A percentile compares a stretch with the other conserved stretches of the same genome.
Evolutionary conservation across 495 filamentous ascomycete genomes (phyloP).

Genomic region (Letharia lupina): DNA sequence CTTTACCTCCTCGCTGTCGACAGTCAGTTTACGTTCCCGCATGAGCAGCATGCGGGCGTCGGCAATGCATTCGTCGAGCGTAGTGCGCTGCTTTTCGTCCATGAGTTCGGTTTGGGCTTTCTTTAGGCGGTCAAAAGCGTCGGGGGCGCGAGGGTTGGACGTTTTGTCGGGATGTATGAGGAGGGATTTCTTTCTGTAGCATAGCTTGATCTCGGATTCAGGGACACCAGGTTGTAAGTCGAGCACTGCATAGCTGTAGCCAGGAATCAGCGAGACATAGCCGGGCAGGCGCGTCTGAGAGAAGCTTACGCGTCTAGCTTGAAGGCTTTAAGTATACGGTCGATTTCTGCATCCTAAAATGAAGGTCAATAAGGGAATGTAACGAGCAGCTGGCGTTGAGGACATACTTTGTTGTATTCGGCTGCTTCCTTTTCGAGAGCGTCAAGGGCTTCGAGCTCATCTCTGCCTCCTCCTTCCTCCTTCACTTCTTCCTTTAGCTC

Average conservation of each 20-base stretch:
- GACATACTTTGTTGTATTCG: slow-evolving; percentile 74
- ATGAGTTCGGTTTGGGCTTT: slow-evolving; percentile 85
- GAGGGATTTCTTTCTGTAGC: slow-evolving; percentile 92
- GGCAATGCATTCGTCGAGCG: slow-evolving; percentile 88
- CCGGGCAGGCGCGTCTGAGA: neutral
- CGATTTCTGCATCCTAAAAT: slow-evolving; percentile 84
- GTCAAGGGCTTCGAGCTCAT: slow-evolving; percentile 75
- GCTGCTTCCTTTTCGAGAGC: slow-evolving; percentile 78
- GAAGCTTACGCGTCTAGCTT: slow-evolving; percentile 70
- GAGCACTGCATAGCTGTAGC: slow-evolving; percentile 74
- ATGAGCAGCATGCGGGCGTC: slow-evolving; percentile 93
- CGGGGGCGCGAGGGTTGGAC: slow-evolving; percentile 78
- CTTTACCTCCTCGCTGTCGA: slow-evolving; percentile 79
- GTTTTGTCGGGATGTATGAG: slow-evolving; percentile 99
- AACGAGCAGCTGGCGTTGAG: neutral
- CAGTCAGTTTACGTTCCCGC: slow-evolving; percentile 83
- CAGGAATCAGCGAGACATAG: slow-evolving; percentile 2
- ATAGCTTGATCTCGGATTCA: slow-evolving; percentile 89
- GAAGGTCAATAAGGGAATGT: slow-evolving; percentile 11
- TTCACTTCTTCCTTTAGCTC: slow-evolving; percentile 21
- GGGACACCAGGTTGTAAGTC: slow-evolving; percentile 92
- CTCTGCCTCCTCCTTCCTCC: slow-evolving; percentile 31
- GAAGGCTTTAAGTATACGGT: slow-evolving; percentile 86
- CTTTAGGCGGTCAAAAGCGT: slow-evolving; percentile 94
- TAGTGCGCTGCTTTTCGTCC: slow-evolving; percentile 83